These are phyloP conservation scores for Crepidotus variabilis DNA, from an alignment of 768 basidiomycete genomes.

Conservation along the genomic window DNA sequence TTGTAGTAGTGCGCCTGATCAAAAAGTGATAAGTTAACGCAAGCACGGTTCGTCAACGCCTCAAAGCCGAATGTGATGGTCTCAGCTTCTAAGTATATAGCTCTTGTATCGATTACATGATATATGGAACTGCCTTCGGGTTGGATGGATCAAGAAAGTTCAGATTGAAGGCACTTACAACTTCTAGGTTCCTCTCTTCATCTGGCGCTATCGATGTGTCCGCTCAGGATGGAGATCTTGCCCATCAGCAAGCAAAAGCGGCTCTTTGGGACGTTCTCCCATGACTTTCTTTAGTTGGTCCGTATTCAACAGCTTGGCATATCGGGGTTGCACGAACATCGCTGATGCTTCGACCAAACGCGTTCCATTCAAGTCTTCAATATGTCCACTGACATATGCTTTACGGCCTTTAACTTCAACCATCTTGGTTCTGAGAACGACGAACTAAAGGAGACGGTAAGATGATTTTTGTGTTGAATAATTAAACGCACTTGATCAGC, in stretches of 20 bases:
- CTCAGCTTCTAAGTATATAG: too few relatives aligned
- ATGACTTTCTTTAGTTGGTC: slow-evolving; percentile 57
- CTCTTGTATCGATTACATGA: too few relatives aligned
- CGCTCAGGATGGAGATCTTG: slow-evolving; percentile 25
- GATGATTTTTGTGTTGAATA: background rate
- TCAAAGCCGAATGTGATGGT: too few relatives aligned
- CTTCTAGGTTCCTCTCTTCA: background rate
- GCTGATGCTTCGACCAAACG: slow-evolving; percentile 77
- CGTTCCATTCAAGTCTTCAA: slow-evolving; percentile 82
- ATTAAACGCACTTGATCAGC: slow-evolving; percentile 69
- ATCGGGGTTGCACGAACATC: slow-evolving; percentile 85
- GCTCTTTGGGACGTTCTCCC: slow-evolving; percentile 49
- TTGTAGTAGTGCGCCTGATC: too few relatives aligned
- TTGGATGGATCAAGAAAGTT: too few relatives aligned
- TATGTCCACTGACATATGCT: slow-evolving; percentile 58
- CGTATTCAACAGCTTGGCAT: slow-evolving; percentile 72
- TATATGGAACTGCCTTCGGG: too few relatives aligned
- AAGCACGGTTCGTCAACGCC: too few relatives aligned
- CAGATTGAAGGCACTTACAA: too few relatives aligned
- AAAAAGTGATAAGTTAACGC: too few relatives aligned
- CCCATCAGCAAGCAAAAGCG: slow-evolving; percentile 37
- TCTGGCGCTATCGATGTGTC: slow-evolving; percentile 16
- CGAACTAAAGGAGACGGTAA: slow-evolving; percentile 49
- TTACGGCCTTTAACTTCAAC: slow-evolving; percentile 76
- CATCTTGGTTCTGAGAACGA: slow-evolving; percentile 73